phyloP scores from a whole-genome alignment of 2,329 filamentous ascomycete species.

The Xylaria sp. region DNA sequence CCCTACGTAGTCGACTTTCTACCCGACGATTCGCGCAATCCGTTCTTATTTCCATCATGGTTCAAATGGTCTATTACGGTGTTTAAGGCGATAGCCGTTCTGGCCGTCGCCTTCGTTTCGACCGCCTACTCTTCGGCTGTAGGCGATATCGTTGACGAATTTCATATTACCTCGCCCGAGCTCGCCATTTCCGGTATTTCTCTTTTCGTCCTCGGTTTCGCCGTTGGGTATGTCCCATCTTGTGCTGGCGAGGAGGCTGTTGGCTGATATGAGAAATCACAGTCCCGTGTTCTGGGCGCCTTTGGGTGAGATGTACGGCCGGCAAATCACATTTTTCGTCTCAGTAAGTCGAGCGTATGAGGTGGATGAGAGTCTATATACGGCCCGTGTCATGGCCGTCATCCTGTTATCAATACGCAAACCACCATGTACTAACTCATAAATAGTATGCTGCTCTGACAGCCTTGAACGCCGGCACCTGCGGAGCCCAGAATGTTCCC shows the following conservation, averaged over 20 bases:
- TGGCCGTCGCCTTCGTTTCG: slow-evolving; percentile 73
- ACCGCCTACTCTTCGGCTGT: slow-evolving; percentile 69
- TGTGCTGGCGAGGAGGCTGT: slow-evolving; percentile 59
- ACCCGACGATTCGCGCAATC: slow-evolving; percentile 69
- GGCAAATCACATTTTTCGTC: slow-evolving; percentile 59
- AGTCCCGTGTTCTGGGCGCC: slow-evolving; percentile 69
- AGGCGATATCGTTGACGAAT: slow-evolving; percentile 58
- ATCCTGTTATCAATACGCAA: background rate
- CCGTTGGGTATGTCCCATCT: slow-evolving; percentile 52
- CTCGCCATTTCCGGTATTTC: slow-evolving; percentile 58
- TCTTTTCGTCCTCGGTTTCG: slow-evolving; percentile 63
- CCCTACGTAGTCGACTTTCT: slow-evolving; percentile 74
- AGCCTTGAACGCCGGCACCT: slow-evolving; percentile 62
- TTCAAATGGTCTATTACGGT: slow-evolving; percentile 69
- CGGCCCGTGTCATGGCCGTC: background rate
- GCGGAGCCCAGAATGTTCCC: slow-evolving; percentile 57
- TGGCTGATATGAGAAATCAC: slow-evolving; percentile 16
- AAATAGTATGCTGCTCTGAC: slow-evolving; percentile 55
- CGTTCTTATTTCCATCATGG: slow-evolving; percentile 57
- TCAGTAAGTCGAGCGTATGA: slow-evolving; percentile 42
- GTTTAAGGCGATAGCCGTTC: slow-evolving; percentile 67
- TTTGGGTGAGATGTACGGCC: slow-evolving; percentile 64
- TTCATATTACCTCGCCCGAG: slow-evolving; percentile 52
- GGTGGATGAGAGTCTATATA: background rate
- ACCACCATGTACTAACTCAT: background rate